phyloP scores from a whole-genome alignment of 495 filamentous ascomycete species.

The Penicillium pulvis region DNA sequence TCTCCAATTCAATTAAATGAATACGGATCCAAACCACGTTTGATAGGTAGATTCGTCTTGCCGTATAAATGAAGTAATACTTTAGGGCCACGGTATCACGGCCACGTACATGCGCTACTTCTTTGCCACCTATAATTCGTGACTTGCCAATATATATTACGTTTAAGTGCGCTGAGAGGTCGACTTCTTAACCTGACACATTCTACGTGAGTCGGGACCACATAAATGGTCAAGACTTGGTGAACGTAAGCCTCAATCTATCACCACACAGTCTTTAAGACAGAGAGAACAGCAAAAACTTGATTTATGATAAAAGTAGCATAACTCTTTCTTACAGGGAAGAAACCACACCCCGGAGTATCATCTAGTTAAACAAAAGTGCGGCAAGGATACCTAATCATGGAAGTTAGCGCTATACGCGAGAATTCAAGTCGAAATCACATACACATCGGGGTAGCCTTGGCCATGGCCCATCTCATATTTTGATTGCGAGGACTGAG shows the following conservation, averaged over 20 bases:
- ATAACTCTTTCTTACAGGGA: background rate
- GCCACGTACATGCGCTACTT: no score
- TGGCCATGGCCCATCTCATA: constrained; percentile 48
- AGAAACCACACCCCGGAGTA: constrained; percentile 4
- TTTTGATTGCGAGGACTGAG: constrained; percentile 37
- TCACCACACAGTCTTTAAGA: background rate
- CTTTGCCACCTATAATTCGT: no score
- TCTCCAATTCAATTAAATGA: background rate
- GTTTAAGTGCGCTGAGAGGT: no score
- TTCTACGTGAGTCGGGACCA: no score
- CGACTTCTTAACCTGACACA: no score
- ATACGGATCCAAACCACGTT: background rate
- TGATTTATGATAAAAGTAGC: constrained; percentile 4
- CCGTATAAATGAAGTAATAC: no score
- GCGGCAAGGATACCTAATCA: constrained; percentile 54
- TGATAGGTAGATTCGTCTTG: no score
- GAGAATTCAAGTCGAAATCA: constrained; percentile 4
- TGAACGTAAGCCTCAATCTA: background rate
- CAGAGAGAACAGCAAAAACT: constrained; percentile 1
- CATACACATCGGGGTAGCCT: constrained; percentile 55
- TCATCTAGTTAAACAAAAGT: constrained; percentile 48
- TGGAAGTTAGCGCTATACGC: constrained; percentile 23
- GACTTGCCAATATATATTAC: no score
- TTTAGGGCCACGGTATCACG: no score
- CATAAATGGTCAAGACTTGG: no score